phyloP scores from a whole-genome alignment of 192 early-diverging fungal species.

The Backusella morwellensis region DNA sequence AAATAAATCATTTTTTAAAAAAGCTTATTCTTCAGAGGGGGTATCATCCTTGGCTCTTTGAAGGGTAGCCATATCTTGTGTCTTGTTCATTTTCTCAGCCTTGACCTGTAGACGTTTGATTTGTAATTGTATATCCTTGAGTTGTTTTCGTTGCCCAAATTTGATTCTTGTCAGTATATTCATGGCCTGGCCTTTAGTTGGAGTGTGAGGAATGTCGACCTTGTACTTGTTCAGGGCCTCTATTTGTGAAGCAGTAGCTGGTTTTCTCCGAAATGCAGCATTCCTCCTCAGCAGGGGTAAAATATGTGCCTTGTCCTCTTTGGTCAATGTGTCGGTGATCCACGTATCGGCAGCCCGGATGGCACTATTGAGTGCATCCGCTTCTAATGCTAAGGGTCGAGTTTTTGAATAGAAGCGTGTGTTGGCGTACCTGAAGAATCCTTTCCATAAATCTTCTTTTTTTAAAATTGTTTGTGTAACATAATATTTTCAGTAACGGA shows the following conservation, averaged over 20 bases:
- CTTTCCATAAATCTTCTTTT: conserved; percentile 7
- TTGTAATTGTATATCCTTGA: background rate
- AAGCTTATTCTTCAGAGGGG: background rate
- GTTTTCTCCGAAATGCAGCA: conserved; percentile 53
- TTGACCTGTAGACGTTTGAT: background rate
- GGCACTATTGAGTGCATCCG: conserved; percentile 51
- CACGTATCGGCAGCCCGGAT: conserved; percentile 67
- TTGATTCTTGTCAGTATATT: conserved; percentile 62
- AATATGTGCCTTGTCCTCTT: background rate
- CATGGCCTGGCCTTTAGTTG: conserved; percentile 66
- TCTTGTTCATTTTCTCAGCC: background rate
- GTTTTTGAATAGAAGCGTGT: background rate
- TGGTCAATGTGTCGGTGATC: conserved; percentile 31
- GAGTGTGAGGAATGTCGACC: conserved; percentile 12
- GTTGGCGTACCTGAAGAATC: background rate
- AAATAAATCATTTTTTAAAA: background rate
- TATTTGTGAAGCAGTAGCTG: conserved; percentile 54
- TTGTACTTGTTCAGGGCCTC: conserved; percentile 40
- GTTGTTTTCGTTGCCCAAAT: conserved; percentile 47
- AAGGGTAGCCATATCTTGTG: background rate
- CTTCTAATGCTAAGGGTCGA: conserved; percentile 30
- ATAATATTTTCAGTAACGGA: background rate
- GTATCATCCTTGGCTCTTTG: background rate
- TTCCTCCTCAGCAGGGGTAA: conserved; percentile 33
- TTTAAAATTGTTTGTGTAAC: background rate